A percentile compares a stretch with the other conserved stretches of the same genome.
Conservation (phyloP, 345 rosid species). For the Syzygium oleosum region DNA sequence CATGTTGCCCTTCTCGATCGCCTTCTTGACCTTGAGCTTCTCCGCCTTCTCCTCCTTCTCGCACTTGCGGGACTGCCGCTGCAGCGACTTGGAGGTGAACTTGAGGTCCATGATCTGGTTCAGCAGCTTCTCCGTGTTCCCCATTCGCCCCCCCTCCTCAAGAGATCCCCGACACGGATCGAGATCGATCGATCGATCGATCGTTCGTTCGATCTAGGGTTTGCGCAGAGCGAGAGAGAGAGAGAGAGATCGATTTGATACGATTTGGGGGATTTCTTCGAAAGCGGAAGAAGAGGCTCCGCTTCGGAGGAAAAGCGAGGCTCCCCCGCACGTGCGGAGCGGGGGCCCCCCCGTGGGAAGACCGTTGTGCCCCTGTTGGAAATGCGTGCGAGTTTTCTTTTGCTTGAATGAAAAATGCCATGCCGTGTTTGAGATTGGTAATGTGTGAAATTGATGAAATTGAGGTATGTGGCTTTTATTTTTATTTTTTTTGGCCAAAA, state of each 20-base stretch:
- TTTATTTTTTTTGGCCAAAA: not conserved
- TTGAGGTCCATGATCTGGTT: conserved; percentile 96
- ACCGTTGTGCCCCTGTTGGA: not conserved
- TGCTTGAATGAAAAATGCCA: not conserved
- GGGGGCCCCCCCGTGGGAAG: not conserved
- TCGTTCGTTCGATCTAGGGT: not conserved
- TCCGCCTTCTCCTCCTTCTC: conserved; percentile 99
- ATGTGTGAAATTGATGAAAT: not conserved
- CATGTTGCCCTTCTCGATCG: conserved; percentile 97
- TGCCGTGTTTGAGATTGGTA: no score
- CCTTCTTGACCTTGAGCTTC: conserved; percentile 92
- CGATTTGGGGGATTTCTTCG: not conserved
- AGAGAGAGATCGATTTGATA: not conserved
- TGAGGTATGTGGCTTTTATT: not conserved
- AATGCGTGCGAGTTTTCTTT: not conserved
- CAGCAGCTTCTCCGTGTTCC: conserved; percentile 87
- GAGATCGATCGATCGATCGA: not conserved
- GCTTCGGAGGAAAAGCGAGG: not conserved
- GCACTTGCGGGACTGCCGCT: conserved; percentile 85
- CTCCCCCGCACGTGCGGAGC: not conserved
- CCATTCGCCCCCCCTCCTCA: conserved; percentile 21
- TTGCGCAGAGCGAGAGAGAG: not conserved
- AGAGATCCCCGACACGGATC: not conserved
- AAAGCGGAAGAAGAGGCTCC: not conserved
- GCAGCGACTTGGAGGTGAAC: conserved; percentile 87